Evolutionary conservation across 2,329 filamentous ascomycete genomes (phyloP).

Genomic region (Pseudocercospora eumusae): DNA sequence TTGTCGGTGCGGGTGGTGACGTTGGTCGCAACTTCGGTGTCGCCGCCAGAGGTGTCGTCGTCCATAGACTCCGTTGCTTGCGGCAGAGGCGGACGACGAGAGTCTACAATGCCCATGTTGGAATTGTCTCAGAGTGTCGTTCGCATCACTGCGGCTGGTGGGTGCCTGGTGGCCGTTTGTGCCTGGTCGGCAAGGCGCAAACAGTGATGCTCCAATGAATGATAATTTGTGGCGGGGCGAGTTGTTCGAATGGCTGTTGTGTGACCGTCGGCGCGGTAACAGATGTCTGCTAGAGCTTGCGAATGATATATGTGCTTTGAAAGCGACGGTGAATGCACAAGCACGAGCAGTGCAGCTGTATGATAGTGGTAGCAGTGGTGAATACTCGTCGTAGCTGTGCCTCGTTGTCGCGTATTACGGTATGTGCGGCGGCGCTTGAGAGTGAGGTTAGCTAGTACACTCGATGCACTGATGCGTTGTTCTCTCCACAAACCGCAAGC

Average conservation of each 20-base stretch:
- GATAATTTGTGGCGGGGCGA: slow-evolving; percentile 5
- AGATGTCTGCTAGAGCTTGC: background rate
- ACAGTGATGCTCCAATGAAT: background rate
- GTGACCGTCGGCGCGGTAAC: background rate
- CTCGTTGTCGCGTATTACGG: background rate
- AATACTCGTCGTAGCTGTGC: background rate
- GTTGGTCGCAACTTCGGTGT: slow-evolving; percentile 63
- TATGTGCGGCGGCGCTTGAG: background rate
- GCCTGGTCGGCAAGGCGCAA: slow-evolving; percentile 6
- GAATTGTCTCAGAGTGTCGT: slow-evolving; percentile 16
- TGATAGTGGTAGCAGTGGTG: background rate
- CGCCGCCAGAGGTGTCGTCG: slow-evolving; percentile 45
- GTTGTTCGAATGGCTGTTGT: slow-evolving; percentile 1
- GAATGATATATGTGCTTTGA: background rate
- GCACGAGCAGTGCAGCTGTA: too few relatives aligned
- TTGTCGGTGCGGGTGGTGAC: slow-evolving; percentile 67
- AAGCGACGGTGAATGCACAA: background rate
- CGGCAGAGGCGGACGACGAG: slow-evolving; percentile 61
- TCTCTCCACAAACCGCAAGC: background rate
- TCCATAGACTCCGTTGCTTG: slow-evolving; percentile 74
- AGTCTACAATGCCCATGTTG: slow-evolving; percentile 26
- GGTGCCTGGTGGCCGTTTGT: background rate
- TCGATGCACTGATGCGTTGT: background rate
- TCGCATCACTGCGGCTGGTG: slow-evolving; percentile 12
- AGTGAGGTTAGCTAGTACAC: background rate